These are phyloP conservation scores for Fusarium oxysporum DNA, from an alignment of 2,329 filamentous ascomycete genomes.

Conservation along the genomic window DNA sequence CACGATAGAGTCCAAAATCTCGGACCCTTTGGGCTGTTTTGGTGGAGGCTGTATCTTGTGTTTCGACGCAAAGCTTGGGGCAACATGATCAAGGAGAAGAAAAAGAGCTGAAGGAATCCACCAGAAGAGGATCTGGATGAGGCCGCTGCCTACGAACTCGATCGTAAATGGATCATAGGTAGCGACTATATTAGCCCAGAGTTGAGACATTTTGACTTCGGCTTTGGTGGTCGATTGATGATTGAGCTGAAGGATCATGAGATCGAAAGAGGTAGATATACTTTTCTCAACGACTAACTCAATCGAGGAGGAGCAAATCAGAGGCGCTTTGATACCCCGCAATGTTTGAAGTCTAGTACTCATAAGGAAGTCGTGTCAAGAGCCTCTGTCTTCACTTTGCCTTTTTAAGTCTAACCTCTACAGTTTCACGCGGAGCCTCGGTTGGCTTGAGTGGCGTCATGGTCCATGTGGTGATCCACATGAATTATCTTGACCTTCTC, in stretches of 20 bases:
- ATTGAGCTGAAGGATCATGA: background rate
- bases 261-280: background rate
- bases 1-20: constrained; percentile 57
- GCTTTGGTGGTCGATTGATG: background rate
- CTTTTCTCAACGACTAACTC: constrained; percentile 7
- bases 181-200: constrained; percentile 5
- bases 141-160: constrained; percentile 55
- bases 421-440: background rate
- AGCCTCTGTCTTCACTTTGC: background rate
- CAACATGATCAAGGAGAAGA: constrained; percentile 55
- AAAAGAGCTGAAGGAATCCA: constrained; percentile 59
- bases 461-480: background rate
- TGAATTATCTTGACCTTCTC: background rate
- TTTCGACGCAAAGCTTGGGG: constrained; percentile 60
- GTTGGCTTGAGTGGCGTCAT: background rate
- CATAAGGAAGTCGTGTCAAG: background rate
- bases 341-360: background rate
- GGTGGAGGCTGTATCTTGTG: constrained; percentile 67
- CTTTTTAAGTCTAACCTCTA: background rate
- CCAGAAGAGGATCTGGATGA: constrained; percentile 58
- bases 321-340: constrained; percentile 4
- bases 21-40: constrained; percentile 59
- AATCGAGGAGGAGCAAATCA: constrained; percentile 14
- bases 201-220: background rate
- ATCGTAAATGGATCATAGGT: constrained; percentile 38